Evolutionary conservation across 1,139 yeast species (phyloP).

Genomic region (Spathaspora sp.): DNA sequence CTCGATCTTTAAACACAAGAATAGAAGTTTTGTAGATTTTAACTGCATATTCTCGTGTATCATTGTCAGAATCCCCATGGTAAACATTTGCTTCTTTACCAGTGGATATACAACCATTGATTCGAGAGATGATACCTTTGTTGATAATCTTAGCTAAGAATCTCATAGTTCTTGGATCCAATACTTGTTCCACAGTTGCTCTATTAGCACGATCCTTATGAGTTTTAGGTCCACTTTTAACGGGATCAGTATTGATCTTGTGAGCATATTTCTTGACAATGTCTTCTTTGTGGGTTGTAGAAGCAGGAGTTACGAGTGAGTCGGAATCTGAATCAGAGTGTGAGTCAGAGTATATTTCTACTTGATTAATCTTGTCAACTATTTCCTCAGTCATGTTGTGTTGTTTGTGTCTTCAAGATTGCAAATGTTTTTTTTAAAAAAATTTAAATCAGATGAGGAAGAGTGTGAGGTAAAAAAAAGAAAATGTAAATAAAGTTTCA

Average conservation of each 20-base stretch:
- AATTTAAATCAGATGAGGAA: slow-evolving; percentile 2
- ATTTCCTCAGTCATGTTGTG: slow-evolving; percentile 1
- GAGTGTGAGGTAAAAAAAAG: slow-evolving; percentile 1
- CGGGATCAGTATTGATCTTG: slow-evolving; percentile 62
- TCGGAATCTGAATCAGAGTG: slow-evolving; percentile 14
- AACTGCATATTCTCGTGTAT: slow-evolving; percentile 68
- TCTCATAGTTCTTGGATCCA: slow-evolving; percentile 90
- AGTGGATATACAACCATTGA: slow-evolving; percentile 93
- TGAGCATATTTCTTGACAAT: slow-evolving; percentile 62
- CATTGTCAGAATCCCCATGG: slow-evolving; percentile 59
- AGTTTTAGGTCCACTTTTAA: slow-evolving; percentile 55
- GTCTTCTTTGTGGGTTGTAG: slow-evolving; percentile 49
- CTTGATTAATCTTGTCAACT: slow-evolving; percentile 4
- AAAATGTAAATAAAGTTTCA: background rate
- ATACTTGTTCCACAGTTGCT: slow-evolving; percentile 94
- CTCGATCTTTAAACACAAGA: slow-evolving; percentile 92
- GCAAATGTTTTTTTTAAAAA: background rate
- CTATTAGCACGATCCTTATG: slow-evolving; percentile 85
- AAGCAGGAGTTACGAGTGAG: slow-evolving; percentile 2
- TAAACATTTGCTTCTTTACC: slow-evolving; percentile 99
- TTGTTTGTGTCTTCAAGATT: background rate
- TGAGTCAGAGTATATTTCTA: slow-evolving; percentile 5
- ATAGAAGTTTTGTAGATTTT: slow-evolving; percentile 96
- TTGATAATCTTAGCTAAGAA: slow-evolving; percentile 80
- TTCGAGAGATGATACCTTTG: slow-evolving; percentile 77